Conservation (phyloP, 495 filamentous ascomycete species). For the Rhypophila decipiens region DNA sequence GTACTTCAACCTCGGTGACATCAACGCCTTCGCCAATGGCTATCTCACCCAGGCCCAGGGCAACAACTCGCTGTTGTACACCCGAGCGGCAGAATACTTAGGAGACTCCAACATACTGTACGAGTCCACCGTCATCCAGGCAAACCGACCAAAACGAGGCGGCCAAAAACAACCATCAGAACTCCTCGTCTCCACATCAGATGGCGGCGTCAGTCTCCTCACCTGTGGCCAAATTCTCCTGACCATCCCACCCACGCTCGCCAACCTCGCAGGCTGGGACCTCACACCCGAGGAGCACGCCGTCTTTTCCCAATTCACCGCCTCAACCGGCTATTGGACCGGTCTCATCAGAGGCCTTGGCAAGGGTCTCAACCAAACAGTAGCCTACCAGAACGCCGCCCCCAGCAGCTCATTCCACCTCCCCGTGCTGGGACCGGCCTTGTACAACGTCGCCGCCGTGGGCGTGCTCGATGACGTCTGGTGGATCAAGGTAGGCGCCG, state of each 20-base stretch:
- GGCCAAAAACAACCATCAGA: neutral
- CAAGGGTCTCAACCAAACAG: neutral
- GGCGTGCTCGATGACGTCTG: neutral
- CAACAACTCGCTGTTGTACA: slow-evolving; percentile 38
- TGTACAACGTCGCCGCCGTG: neutral
- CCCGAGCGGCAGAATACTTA: slow-evolving; percentile 28
- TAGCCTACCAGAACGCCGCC: neutral
- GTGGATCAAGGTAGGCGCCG: neutral
- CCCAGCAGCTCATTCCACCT: neutral
- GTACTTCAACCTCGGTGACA: neutral
- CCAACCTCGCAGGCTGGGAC: slow-evolving; percentile 22
- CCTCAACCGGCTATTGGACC: neutral
- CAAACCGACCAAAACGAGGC: neutral
- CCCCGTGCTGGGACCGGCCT: neutral
- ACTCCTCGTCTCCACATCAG: slow-evolving; percentile 7
- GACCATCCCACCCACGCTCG: slow-evolving; percentile 33
- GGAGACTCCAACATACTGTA: slow-evolving; percentile 24
- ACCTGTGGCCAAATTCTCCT: slow-evolving; percentile 42
- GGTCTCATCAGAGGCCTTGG: neutral
- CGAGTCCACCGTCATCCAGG: slow-evolving; percentile 4
- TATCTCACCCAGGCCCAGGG: slow-evolving; percentile 4
- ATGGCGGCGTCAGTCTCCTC: no score
- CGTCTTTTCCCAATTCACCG: slow-evolving; percentile 23
- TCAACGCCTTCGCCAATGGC: slow-evolving; percentile 5
- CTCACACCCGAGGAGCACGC: slow-evolving; percentile 29